phyloP scores from a whole-genome alignment of 352 stramenopile species.

The Plasmopara halstedii region DNA sequence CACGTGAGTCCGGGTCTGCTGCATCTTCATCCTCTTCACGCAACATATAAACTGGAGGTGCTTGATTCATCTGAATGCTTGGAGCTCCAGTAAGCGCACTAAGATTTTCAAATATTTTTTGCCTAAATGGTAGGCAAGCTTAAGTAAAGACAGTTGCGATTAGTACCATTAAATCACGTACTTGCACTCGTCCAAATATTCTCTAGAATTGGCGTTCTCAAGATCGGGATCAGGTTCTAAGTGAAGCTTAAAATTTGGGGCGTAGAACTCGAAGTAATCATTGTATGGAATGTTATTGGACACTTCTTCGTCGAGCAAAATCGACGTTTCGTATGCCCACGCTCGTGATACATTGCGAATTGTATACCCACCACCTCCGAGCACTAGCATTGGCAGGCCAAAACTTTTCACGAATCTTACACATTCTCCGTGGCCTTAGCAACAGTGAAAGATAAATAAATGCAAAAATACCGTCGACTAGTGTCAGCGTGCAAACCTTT shows the following conservation, averaged over 20 bases:
- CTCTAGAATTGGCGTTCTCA: slow-evolving; percentile 76
- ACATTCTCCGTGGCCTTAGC: slow-evolving; percentile 61
- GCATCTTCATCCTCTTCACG: slow-evolving; percentile 78
- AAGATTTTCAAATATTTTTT: slow-evolving; percentile 83
- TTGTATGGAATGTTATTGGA: slow-evolving; percentile 82
- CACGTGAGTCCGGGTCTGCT: slow-evolving; percentile 52
- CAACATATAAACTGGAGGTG: slow-evolving; percentile 61
- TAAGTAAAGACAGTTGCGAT: neutral
- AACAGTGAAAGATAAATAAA: neutral
- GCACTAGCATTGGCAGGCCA: slow-evolving; percentile 70
- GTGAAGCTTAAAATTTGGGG: slow-evolving; percentile 80
- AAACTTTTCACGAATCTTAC: slow-evolving; percentile 86
- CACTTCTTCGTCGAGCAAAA: slow-evolving; percentile 83
- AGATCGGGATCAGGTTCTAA: slow-evolving; percentile 68
- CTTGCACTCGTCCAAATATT: slow-evolving; percentile 85
- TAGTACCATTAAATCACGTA: slow-evolving; percentile 18
- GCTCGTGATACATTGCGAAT: slow-evolving; percentile 87
- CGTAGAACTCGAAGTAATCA: slow-evolving; percentile 83
- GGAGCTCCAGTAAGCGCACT: slow-evolving; percentile 60
- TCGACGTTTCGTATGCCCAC: slow-evolving; percentile 97
- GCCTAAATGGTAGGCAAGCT: slow-evolving; percentile 19
- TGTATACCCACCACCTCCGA: slow-evolving; percentile 81
- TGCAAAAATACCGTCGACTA: neutral
- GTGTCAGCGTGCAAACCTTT: slow-evolving; percentile 19
- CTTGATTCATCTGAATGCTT: slow-evolving; percentile 76